Conservation (phyloP, 257 asterid species). For the Solanum peruvianum region DNA sequence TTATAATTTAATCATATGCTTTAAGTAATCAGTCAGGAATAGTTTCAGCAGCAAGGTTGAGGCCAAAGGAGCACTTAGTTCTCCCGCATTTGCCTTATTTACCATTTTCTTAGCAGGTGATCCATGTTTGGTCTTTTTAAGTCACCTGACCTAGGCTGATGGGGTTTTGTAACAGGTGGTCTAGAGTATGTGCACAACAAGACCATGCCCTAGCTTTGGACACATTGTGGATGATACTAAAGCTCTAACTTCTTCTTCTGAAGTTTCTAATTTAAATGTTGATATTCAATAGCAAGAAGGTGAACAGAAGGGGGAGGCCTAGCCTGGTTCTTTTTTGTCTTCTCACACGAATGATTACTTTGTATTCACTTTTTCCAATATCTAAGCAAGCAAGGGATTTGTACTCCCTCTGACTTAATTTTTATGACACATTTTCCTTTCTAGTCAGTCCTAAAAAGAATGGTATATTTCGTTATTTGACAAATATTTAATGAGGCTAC, state of each 20-base stretch:
- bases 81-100: neutral
- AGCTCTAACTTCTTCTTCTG: neutral
- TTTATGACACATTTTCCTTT: neutral
- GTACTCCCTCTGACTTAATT: neutral
- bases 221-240: neutral
- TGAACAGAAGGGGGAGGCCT: neutral
- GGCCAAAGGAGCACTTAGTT: neutral
- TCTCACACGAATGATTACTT: neutral
- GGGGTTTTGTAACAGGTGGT: neutral
- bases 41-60: neutral
- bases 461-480: neutral
- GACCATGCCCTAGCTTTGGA: neutral
- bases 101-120: neutral
- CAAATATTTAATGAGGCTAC: neutral
- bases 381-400: neutral
- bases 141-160: neutral
- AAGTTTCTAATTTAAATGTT: neutral
- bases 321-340: neutral
- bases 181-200: neutral
- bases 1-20: neutral
- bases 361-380: neutral
- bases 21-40: neutral
- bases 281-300: neutral
- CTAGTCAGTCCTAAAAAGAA: neutral
- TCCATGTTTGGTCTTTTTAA: neutral